Evolutionary conservation across 805 yeast species (phyloP).

Genomic region (Metschnikowia borealis): DNA sequence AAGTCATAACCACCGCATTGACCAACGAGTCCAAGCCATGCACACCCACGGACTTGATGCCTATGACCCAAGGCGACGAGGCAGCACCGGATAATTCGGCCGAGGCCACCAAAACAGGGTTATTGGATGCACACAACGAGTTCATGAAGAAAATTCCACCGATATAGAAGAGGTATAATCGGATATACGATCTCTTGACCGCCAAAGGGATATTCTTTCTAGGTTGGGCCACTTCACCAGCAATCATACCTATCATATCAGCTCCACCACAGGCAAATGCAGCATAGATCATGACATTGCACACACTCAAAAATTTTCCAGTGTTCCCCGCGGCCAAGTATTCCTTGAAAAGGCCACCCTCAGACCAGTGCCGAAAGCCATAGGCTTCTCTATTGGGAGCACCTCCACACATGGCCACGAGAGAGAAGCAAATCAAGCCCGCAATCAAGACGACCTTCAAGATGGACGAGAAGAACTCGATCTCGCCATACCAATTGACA

Average conservation of each 20-base stretch:
- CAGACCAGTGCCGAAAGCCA: constrained; percentile 34
- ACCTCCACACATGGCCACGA: constrained; percentile 38
- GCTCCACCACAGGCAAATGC: constrained; percentile 62
- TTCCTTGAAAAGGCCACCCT: constrained; percentile 30
- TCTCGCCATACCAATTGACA: constrained; percentile 21
- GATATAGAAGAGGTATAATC: constrained; percentile 34
- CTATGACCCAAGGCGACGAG: constrained; percentile 38
- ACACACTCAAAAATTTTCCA: constrained; percentile 61
- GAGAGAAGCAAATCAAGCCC: constrained; percentile 36
- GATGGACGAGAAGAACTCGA: constrained; percentile 22
- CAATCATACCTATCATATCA: constrained; percentile 30
- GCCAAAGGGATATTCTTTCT: constrained; percentile 32
- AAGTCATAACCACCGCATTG: constrained; percentile 29
- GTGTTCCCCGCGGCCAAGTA: constrained; percentile 43
- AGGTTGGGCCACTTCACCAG: constrained; percentile 45
- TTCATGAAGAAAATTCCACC: constrained; percentile 39
- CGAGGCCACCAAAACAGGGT: constrained; percentile 27
- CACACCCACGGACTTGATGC: constrained; percentile 32
- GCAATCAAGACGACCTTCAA: constrained; percentile 24
- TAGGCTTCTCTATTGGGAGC: constrained; percentile 32
- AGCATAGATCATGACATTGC: constrained; percentile 60
- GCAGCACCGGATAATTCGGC: constrained; percentile 36
- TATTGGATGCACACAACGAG: constrained; percentile 30
- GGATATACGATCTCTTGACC: constrained; percentile 30
- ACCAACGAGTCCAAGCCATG: constrained; percentile 33